Evolutionary conservation across 1,284 basidiomycete species (phyloP), one percentile per base, ranked within the genome.

Genomic region (Termitomyces sp.): DNA sequence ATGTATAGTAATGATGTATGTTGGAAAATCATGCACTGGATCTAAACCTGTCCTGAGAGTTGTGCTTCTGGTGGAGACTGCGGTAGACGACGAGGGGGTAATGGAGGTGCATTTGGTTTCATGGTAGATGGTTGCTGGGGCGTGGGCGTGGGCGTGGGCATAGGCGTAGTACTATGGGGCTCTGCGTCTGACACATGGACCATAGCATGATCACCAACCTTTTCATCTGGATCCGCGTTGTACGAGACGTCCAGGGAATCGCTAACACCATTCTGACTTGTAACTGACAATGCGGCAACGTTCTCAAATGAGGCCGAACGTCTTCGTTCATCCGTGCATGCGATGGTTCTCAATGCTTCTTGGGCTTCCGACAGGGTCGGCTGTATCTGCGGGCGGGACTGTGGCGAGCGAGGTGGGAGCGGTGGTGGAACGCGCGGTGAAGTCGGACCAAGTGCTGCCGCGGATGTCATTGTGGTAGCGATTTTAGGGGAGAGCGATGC

Each of bases 321-420:
- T 10, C 43, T 57, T 43, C 21, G 51, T 19, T 61, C 50, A 21
- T 64, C 81, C 59, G 75, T 79, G 36, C 72, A 72, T 26, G 67
- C 81, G 52, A 86, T 83, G 40, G 72, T 74, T 66, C 82, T 79
- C 21, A 85, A 70, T 10, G 74, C 75, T 21, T 80, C 76, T 26
- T 80, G 79, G 6, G 82, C 81, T 7, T 75, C 67, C 2, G 79
- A 58, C 28, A 57, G 57, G 26, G 61, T 61, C n/a, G 62, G 46
- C 2, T 62, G 58, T 3, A 67, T n/a, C 63, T 4, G 67, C 58
- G 15, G 65, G 43, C 10, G 64, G 49, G 58, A 50, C 59, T 68
- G 62, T n/a, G 68, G 67, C 1, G 79, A 74, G 43, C 83, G 78
- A 7, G 84, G 83, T 10, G 84, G 84, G 39, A 85, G 69, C 19